Evolutionary conservation across 192 early-diverging fungal genomes (phyloP).

Genomic region (Coemansia sp.): DNA sequence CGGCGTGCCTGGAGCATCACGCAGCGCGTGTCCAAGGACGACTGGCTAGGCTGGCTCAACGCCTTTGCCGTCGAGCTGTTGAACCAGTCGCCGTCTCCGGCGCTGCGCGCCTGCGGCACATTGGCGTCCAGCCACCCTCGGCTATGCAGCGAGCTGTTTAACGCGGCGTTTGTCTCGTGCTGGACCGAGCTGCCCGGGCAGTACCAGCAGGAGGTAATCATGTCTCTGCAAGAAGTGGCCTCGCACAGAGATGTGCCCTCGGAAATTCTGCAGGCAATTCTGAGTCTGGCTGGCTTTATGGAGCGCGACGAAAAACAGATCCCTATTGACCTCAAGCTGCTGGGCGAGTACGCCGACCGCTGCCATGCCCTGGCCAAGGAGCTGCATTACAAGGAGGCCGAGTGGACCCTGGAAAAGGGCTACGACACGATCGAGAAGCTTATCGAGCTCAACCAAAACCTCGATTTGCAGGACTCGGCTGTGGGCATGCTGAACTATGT

Average conservation of each 20-base stretch:
- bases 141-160: conserved; percentile 88
- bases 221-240: conserved; percentile 74
- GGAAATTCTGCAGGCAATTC: conserved; percentile 84
- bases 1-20: conserved; percentile 78
- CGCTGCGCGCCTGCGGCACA: conserved; percentile 83
- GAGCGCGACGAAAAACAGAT: conserved; percentile 95
- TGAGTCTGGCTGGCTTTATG: conserved; percentile 98
- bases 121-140: conserved; percentile 78
- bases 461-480: conserved; percentile 95
- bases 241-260: conserved; percentile 82
- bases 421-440: conserved; percentile 85
- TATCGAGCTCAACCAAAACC: conserved; percentile 89
- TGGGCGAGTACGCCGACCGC: conserved; percentile 85
- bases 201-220: conserved; percentile 85
- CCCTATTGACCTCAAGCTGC: conserved; percentile 86
- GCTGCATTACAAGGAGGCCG: conserved; percentile 96
- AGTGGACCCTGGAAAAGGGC: conserved; percentile 80
- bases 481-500: conserved; percentile 91
- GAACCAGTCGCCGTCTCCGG: conserved; percentile 94
- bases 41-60: conserved; percentile 95
- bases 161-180: conserved; percentile 95
- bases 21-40: conserved; percentile 58
- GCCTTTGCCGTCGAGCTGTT: conserved; percentile 86
- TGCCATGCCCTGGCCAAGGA: conserved; percentile 97
- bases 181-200: conserved; percentile 90